Conservation (phyloP, 805 yeast species). For the Suhomyces pyralidae region DNA sequence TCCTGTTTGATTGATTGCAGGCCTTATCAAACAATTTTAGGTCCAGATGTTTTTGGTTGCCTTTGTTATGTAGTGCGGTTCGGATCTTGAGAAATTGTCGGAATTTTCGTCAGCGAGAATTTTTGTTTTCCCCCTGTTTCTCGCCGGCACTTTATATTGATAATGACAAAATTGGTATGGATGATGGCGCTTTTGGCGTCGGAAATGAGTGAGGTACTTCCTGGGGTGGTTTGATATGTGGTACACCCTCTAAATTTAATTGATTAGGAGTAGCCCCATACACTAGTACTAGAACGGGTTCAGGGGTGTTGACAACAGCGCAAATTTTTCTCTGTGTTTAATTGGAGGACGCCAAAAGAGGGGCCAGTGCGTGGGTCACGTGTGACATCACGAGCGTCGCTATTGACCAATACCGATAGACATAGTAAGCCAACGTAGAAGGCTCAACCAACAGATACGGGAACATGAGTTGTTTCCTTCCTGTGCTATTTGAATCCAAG, state of each 20-base stretch:
- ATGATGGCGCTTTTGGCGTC: constrained; percentile 5
- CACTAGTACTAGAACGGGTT: constrained; percentile 1
- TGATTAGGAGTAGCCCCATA: constrained; percentile 11
- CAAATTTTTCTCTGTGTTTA: constrained; percentile 5
- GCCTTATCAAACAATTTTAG: not conserved
- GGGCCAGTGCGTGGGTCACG: not conserved
- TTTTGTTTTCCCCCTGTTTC: constrained; percentile 14
- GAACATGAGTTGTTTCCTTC: not conserved
- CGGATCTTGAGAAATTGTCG: constrained; percentile 19
- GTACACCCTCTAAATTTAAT: constrained; percentile 10
- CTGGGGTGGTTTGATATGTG: not conserved
- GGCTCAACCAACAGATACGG: no score
- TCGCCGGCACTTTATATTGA: not conserved
- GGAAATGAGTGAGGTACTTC: not conserved
- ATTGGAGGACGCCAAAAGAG: constrained; percentile 2
- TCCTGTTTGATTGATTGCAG: constrained; percentile 1
- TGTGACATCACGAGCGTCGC: not conserved
- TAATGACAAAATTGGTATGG: not conserved
- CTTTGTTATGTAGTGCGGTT: constrained; percentile 20
- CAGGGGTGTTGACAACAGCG: constrained; percentile 6
- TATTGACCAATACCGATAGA: not conserved
- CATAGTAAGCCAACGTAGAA: not conserved
- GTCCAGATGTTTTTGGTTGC: not conserved
- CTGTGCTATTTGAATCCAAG: not conserved
- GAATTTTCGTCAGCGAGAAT: constrained; percentile 11